A percentile compares a stretch with the other conserved stretches of the same genome.
Evolutionary conservation across 352 stramenopile genomes (phyloP).

Genomic region (Pythium brassicae): DNA sequence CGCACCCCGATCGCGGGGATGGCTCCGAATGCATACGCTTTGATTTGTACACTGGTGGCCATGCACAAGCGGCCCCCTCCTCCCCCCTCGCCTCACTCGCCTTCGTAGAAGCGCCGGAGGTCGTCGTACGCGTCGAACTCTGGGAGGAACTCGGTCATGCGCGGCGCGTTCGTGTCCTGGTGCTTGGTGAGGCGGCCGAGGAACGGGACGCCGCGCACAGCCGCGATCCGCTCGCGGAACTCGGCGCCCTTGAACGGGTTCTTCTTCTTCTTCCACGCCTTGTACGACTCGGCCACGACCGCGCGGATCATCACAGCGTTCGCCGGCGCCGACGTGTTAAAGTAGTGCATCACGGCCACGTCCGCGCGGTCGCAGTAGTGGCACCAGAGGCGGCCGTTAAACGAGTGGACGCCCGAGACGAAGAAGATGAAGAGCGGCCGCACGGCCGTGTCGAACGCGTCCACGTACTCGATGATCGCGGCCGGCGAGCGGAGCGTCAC

Average conservation of each 20-base stretch:
- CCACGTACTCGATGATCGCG: slow-evolving; percentile 49
- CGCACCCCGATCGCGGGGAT: too few species aligned
- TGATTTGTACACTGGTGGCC: too few species aligned
- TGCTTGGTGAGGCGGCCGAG: slow-evolving; percentile 50
- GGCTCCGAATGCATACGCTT: too few species aligned
- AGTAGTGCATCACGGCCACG: slow-evolving; percentile 72
- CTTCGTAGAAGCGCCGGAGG: slow-evolving; percentile 13
- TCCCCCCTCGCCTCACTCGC: not conserved
- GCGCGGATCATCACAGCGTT: slow-evolving; percentile 50
- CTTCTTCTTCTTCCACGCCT: slow-evolving; percentile 74
- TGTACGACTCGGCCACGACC: slow-evolving; percentile 46
- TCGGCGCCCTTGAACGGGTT: slow-evolving; percentile 63
- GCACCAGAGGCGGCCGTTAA: slow-evolving; percentile 82
- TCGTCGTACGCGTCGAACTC: slow-evolving; percentile 29
- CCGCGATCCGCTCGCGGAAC: slow-evolving; percentile 51
- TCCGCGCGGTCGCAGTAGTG: slow-evolving; percentile 75
- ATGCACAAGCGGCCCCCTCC: too few species aligned
- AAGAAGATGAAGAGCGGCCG: slow-evolving; percentile 79
- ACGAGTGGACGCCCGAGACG: slow-evolving; percentile 61
- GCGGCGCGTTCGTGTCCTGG: slow-evolving; percentile 27
- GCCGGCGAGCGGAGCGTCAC: slow-evolving; percentile 30
- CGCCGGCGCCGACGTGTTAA: slow-evolving; percentile 60
- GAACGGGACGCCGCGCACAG: slow-evolving; percentile 64
- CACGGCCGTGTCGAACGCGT: slow-evolving; percentile 50
- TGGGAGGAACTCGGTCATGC: slow-evolving; percentile 36